A percentile compares a stretch with the other conserved stretches of the same genome.
These are phyloP conservation scores for Mentha longifolia DNA, from an alignment of 257 asterid species.

Conservation along the genomic window DNA sequence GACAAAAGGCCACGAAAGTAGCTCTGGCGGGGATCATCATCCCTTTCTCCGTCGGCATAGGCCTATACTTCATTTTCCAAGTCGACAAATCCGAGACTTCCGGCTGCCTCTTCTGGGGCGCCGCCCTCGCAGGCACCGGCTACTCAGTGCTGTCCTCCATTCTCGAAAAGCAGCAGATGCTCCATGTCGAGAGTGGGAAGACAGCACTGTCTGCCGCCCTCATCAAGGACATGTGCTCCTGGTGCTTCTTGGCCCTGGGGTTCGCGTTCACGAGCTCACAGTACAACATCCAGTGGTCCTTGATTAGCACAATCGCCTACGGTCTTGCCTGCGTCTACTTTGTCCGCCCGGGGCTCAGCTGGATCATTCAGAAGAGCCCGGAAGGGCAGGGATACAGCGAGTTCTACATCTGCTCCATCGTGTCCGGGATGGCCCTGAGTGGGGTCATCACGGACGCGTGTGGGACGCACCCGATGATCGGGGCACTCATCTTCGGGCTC, in stretches of 20 bases:
- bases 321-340: conserved; percentile 48
- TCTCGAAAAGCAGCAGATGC: conserved; percentile 68
- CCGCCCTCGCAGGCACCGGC: conserved; percentile 71
- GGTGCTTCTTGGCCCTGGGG: conserved; percentile 67
- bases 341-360: conserved; percentile 64
- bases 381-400: conserved; percentile 91
- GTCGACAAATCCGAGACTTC: background rate
- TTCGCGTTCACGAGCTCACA: conserved; percentile 46
- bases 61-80: conserved; percentile 44
- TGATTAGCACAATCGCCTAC: conserved; percentile 49
- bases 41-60: conserved; percentile 60
- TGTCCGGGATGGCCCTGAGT: conserved; percentile 53
- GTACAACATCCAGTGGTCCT: conserved; percentile 41
- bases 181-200: conserved; percentile 77
- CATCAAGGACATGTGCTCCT: conserved; percentile 58
- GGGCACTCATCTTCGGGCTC: conserved; percentile 82
- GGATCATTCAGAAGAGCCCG: conserved; percentile 64
- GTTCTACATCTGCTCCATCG: conserved; percentile 68
- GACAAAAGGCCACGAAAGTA: conserved; percentile 55
- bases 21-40: conserved; percentile 61
- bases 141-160: conserved; percentile 56
- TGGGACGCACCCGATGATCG: conserved; percentile 95
- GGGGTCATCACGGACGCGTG: conserved; percentile 65
- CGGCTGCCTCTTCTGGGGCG: conserved; percentile 84
- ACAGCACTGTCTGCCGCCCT: conserved; percentile 59